These are phyloP conservation scores for Claviceps humidiphila DNA, from an alignment of 2,329 filamentous ascomycete genomes.

Conservation along the genomic window DNA sequence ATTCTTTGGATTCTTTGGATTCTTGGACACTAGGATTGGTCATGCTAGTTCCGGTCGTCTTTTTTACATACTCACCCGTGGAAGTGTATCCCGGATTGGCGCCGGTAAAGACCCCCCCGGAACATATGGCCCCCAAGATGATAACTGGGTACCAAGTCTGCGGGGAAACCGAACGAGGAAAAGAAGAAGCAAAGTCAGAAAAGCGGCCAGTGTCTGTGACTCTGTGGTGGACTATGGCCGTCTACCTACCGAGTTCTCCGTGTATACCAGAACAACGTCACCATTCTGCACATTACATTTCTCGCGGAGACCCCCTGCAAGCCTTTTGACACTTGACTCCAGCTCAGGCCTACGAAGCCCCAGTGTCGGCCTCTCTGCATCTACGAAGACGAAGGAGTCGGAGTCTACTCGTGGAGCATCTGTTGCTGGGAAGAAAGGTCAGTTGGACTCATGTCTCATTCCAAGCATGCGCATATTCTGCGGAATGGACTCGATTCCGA, in stretches of 20 bases:
- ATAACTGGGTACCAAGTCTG: neutral
- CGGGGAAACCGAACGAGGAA: neutral
- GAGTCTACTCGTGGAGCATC: neutral
- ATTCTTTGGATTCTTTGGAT: neutral
- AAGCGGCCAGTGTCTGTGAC: neutral
- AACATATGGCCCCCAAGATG: neutral
- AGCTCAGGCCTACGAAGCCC: neutral
- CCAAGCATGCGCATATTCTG: neutral
- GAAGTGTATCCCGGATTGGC: neutral
- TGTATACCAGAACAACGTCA: neutral
- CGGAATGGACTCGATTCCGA: neutral
- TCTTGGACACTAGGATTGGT: neutral
- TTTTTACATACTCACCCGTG: neutral
- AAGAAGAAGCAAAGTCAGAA: neutral
- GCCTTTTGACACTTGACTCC: neutral
- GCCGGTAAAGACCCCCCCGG: neutral
- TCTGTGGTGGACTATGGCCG: neutral
- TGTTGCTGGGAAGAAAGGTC: neutral
- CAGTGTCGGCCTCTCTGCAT: neutral
- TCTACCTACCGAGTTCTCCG: neutral
- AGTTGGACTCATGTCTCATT: neutral
- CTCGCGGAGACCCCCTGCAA: neutral
- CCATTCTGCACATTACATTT: neutral
- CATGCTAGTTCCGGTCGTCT: neutral
- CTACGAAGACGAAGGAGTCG: neutral